These are phyloP conservation scores for Coniosporium tulheliwenetii DNA, from an alignment of 2,329 filamentous ascomycete species.

Conservation along the genomic window DNA sequence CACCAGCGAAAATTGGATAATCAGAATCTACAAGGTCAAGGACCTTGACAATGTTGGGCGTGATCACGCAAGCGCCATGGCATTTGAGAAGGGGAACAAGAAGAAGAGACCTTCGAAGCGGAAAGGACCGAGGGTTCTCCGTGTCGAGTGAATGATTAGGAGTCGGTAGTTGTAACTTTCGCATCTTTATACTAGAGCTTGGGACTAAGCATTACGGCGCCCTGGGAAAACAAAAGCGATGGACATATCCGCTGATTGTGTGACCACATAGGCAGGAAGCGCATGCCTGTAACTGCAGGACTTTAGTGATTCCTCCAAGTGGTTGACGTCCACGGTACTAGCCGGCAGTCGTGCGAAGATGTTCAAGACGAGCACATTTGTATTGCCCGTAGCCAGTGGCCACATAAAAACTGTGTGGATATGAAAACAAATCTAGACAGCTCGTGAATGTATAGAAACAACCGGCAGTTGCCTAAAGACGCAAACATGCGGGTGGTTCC, in stretches of 20 bases:
- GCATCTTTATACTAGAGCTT: constrained; percentile 2
- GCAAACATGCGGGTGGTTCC: too few relatives aligned
- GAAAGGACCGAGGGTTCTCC: constrained; percentile 53
- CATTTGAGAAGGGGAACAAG: constrained; percentile 68
- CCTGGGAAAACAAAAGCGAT: constrained; percentile 1
- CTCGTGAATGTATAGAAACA: too few relatives aligned
- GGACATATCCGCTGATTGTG: neutral
- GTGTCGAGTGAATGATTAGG: constrained; percentile 45
- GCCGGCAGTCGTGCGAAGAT: too few relatives aligned
- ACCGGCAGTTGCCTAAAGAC: too few relatives aligned
- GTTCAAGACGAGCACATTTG: neutral
- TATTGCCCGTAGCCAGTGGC: neutral
- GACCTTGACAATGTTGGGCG: constrained; percentile 91
- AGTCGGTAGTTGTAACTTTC: neutral
- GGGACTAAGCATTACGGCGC: neutral
- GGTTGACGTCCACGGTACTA: neutral
- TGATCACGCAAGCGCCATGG: constrained; percentile 55
- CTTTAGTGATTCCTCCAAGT: neutral
- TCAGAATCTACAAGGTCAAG: constrained; percentile 99
- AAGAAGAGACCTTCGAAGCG: constrained; percentile 65
- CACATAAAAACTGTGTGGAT: too few relatives aligned
- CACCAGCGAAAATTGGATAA: constrained; percentile 99
- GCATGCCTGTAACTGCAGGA: neutral
- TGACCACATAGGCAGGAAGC: neutral
- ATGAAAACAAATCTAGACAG: too few relatives aligned